A percentile compares a stretch with the other conserved stretches of the same genome.
Evolutionary conservation across 2,329 filamentous ascomycete species (phyloP).

Genomic region (Beauveria sp.): DNA sequence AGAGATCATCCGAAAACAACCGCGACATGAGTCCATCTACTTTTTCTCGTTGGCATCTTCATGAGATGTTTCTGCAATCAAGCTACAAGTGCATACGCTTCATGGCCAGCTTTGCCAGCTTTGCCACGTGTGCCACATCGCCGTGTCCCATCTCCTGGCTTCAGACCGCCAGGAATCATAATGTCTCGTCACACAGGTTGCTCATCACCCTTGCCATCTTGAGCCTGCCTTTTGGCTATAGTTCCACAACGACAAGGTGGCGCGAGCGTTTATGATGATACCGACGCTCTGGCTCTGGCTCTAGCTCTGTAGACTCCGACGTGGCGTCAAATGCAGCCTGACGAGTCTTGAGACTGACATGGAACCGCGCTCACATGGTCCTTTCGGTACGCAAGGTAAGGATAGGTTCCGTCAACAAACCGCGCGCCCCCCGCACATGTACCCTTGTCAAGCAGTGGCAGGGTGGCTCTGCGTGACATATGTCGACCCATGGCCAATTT

Average conservation of each 20-base stretch:
- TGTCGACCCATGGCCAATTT: too few species aligned
- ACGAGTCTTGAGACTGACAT: neutral
- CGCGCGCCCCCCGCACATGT: too few species aligned
- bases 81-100: too few species aligned
- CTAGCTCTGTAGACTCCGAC: neutral
- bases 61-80: too few species aligned
- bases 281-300: neutral
- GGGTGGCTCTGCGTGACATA: neutral
- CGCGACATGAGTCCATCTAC: too few species aligned
- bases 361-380: neutral
- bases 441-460: neutral
- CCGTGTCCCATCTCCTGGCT: neutral
- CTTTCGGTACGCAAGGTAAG: neutral
- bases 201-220: neutral
- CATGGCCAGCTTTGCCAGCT: too few species aligned
- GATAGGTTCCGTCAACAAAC: neutral
- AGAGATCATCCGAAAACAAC: too few species aligned
- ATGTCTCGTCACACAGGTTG: neutral
- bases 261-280: neutral
- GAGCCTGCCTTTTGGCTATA: neutral
- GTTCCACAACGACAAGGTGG: neutral
- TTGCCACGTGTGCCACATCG: neutral
- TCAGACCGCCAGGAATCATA: neutral
- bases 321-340: neutral
- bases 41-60: too few species aligned